These are phyloP conservation scores for Alternaria brassicicola DNA, from an alignment of 2,329 filamentous ascomycete species.

Conservation along the genomic window DNA sequence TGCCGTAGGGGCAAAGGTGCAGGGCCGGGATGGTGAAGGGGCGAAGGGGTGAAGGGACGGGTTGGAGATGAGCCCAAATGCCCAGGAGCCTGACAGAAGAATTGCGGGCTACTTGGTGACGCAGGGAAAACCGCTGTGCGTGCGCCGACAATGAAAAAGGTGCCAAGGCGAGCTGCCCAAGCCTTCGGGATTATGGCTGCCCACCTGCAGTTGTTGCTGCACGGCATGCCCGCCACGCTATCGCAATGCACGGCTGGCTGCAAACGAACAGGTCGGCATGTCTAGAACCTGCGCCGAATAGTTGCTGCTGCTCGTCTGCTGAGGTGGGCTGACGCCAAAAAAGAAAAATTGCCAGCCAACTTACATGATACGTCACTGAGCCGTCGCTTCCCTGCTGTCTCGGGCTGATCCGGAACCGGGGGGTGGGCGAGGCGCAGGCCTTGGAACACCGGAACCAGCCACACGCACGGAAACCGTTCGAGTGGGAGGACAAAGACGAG, in stretches of 20 bases:
- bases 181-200: slow-evolving; percentile 20
- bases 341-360: slow-evolving; percentile 7
- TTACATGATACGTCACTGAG: slow-evolving; percentile 22
- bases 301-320: background rate
- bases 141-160: slow-evolving; percentile 17
- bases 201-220: slow-evolving; percentile 15
- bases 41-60: slow-evolving; percentile 7
- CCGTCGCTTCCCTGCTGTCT: slow-evolving; percentile 6
- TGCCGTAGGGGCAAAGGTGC: background rate
- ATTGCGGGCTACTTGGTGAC: background rate
- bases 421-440: slow-evolving; percentile 7
- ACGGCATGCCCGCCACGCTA: slow-evolving; percentile 11
- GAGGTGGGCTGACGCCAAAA: slow-evolving; percentile 12
- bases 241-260: slow-evolving; percentile 10
- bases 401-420: slow-evolving; percentile 21
- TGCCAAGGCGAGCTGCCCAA: slow-evolving; percentile 20
- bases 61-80: slow-evolving; percentile 2
- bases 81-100: slow-evolving; percentile 1
- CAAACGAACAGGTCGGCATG: slow-evolving; percentile 10
- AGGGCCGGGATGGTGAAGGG: background rate
- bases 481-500: slow-evolving; percentile 2
- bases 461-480: slow-evolving; percentile 8
- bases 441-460: slow-evolving; percentile 13
- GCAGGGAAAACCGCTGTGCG: slow-evolving; percentile 15
- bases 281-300: slow-evolving; percentile 15